These are phyloP conservation scores for Selaginella tamariscina DNA, from an alignment of 75 land plant species.

Conservation along the genomic window DNA sequence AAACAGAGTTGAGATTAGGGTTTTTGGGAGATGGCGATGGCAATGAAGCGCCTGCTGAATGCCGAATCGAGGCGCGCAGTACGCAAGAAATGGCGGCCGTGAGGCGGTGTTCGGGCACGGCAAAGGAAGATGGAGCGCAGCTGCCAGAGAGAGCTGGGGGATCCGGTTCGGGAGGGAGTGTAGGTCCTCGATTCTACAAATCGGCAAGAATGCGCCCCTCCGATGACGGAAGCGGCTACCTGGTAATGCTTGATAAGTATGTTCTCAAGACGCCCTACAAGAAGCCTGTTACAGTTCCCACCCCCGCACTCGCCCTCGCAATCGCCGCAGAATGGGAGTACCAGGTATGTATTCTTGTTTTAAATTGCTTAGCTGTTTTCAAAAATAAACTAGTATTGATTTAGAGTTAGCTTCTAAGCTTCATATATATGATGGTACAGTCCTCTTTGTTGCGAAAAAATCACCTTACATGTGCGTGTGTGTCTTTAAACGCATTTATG, in stretches of 20 bases:
- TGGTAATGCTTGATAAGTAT: conserved; percentile 76
- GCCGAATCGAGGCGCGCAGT: not conserved
- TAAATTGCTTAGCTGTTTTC: no score
- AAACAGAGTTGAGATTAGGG: no score
- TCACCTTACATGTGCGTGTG: no score
- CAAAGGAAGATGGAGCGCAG: not conserved
- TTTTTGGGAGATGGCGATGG: not conserved
- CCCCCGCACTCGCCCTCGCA: conserved; percentile 67
- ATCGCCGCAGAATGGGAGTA: conserved; percentile 95
- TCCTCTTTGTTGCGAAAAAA: no score
- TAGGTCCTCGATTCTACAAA: conserved; percentile 77
- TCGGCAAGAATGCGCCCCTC: conserved; percentile 48
- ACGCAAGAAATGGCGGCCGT: not conserved
- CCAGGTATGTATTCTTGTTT: no score
- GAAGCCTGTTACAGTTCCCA: conserved; percentile 60
- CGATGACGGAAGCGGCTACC: conserved; percentile 71
- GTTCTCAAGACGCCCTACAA: conserved; percentile 81
- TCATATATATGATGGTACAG: no score
- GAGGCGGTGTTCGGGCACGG: not conserved
- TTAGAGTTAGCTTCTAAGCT: no score
- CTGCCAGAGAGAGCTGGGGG: not conserved
- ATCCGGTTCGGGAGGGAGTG: not conserved
- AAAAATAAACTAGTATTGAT: no score
- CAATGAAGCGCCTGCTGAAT: not conserved
- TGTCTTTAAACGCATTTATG: no score